phyloP scores from a whole-genome alignment of 208 protist genomes.

The Acanthamoeba royreba region DNA sequence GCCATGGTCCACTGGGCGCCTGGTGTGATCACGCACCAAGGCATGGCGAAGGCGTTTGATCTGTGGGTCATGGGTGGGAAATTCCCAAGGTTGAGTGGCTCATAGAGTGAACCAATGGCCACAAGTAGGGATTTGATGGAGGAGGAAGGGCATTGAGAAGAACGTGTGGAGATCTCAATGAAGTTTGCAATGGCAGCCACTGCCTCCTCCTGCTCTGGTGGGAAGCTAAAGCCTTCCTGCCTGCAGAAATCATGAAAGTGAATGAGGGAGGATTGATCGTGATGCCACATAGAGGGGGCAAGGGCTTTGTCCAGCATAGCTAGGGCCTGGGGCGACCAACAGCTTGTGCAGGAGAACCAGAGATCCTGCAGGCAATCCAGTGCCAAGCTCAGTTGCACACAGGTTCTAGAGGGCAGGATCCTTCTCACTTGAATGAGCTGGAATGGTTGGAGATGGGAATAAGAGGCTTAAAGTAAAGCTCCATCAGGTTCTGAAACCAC shows the following conservation, averaged over 20 bases:
- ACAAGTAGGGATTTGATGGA: not conserved
- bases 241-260: not conserved
- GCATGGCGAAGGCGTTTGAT: not conserved
- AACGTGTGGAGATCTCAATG: not conserved
- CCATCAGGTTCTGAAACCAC: not conserved
- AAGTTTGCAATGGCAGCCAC: not conserved
- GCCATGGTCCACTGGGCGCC: not conserved
- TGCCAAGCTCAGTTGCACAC: no score
- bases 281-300: not conserved
- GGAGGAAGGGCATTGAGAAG: not conserved
- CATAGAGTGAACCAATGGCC: not conserved
- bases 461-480: not conserved
- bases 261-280: not conserved
- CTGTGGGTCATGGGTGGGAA: not conserved
- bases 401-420: no score
- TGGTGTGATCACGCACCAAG: not conserved
- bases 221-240: not conserved
- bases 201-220: not conserved
- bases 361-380: no score
- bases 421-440: not conserved
- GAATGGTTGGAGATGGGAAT: not conserved
- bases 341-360: no score
- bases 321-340: not conserved
- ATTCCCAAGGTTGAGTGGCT: not conserved
- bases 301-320: not conserved